Percentiles rank a stretch among this genome's conserved stretches.
Conservation (phyloP, 1,284 basidiomycete species). For the Sporisorium graminicola region DNA sequence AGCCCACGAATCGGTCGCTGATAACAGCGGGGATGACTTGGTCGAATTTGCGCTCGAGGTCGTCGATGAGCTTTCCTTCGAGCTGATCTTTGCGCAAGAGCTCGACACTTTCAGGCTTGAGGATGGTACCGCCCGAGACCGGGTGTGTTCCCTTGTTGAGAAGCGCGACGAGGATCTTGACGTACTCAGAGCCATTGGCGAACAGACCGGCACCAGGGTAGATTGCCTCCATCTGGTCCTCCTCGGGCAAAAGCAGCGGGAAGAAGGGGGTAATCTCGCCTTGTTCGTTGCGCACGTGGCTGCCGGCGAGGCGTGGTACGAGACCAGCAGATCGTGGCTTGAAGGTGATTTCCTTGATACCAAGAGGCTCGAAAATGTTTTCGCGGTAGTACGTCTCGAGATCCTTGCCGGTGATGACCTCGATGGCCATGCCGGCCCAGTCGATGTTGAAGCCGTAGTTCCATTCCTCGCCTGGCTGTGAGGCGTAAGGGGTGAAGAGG, state of each 20-base stretch:
- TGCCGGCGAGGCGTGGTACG: constrained; percentile 21
- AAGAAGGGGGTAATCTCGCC: constrained; percentile 26
- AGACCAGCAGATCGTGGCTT: constrained; percentile 20
- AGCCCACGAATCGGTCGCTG: constrained; percentile 18
- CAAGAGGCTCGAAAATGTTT: constrained; percentile 60
- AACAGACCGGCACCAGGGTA: constrained; percentile 45
- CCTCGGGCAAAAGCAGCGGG: constrained; percentile 20
- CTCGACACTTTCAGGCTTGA: constrained; percentile 54
- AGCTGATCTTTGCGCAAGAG: constrained; percentile 49
- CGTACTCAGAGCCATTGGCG: constrained; percentile 30
- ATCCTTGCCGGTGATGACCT: constrained; percentile 47
- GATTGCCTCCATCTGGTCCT: constrained; percentile 50
- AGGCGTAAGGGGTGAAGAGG: constrained; percentile 39
- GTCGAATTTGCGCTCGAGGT: constrained; percentile 20
- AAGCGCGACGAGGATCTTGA: constrained; percentile 50
- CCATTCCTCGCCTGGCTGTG: constrained; percentile 55
- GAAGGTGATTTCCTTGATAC: constrained; percentile 55
- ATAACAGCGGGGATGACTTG: constrained; percentile 17
- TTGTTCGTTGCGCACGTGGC: constrained; percentile 10
- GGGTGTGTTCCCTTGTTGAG: constrained; percentile 59
- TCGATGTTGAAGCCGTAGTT: constrained; percentile 54
- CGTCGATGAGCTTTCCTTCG: constrained; percentile 8
- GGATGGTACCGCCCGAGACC: constrained; percentile 42
- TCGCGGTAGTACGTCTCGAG: constrained; percentile 55
- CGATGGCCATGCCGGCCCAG: constrained; percentile 53